Conservation (phyloP, 257 asterid species). For the Buddleja alternifolia region DNA sequence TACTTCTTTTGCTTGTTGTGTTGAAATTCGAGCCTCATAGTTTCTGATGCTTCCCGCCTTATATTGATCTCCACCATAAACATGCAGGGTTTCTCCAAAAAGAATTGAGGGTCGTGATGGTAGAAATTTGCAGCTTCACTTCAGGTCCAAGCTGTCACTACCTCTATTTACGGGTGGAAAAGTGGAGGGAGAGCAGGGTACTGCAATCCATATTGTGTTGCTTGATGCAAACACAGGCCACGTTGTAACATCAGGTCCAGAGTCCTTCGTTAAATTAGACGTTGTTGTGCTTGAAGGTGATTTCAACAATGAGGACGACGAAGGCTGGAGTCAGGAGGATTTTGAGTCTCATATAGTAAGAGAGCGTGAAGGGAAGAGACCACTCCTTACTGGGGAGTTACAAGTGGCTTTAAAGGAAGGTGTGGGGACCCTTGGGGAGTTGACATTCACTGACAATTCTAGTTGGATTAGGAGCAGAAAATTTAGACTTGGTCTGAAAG, state of each 20-base stretch:
- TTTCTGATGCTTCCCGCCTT: slow-evolving; percentile 21
- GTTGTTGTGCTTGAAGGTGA: slow-evolving; percentile 92
- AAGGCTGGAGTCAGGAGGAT: slow-evolving; percentile 79
- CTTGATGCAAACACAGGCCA: slow-evolving; percentile 65
- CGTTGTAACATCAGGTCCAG: slow-evolving; percentile 79
- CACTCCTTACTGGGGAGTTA: slow-evolving; percentile 84
- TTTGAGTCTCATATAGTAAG: slow-evolving; percentile 85
- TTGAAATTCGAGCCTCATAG: background rate
- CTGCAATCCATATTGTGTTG: slow-evolving; percentile 79
- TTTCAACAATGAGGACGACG: slow-evolving; percentile 83
- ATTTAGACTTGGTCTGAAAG: slow-evolving; percentile 85
- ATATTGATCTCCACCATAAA: slow-evolving; percentile 22
- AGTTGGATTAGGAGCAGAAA: slow-evolving; percentile 99
- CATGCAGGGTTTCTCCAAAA: slow-evolving; percentile 83
- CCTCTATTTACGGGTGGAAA: slow-evolving; percentile 93
- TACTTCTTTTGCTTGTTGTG: slow-evolving; percentile 23
- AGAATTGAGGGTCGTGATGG: slow-evolving; percentile 87
- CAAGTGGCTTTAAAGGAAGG: slow-evolving; percentile 86
- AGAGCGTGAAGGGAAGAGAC: slow-evolving; percentile 96
- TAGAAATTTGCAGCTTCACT: slow-evolving; percentile 78
- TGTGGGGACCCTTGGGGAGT: slow-evolving; percentile 83
- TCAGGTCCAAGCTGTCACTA: slow-evolving; percentile 80
- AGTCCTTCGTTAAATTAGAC: slow-evolving; percentile 71
- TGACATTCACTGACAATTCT: slow-evolving; percentile 93
- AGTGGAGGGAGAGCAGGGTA: slow-evolving; percentile 89